A percentile compares a stretch with the other conserved stretches of the same genome.
Conservation (phyloP, 441 rosid species). For the Mallotus japonicus region DNA sequence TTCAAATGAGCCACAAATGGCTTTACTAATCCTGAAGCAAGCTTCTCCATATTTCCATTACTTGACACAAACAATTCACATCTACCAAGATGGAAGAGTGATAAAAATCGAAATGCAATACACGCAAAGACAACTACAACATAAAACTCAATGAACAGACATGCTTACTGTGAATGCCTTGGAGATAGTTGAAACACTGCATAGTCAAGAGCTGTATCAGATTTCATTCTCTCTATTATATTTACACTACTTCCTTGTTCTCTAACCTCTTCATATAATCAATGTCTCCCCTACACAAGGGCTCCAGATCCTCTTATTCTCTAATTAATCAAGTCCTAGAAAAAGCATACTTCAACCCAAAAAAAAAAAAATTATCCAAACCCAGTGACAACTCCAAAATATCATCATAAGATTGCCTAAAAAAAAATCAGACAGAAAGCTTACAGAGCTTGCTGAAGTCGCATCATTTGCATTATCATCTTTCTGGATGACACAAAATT, state of each 20-base stretch:
- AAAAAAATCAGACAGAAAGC: no score
- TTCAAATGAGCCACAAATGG: conserved; percentile 90
- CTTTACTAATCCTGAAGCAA: conserved; percentile 85
- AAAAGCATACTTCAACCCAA: conserved; percentile 22
- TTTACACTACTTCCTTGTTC: conserved; percentile 24
- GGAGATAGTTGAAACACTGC: conserved; percentile 94
- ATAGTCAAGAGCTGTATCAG: conserved; percentile 65
- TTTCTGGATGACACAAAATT: no score
- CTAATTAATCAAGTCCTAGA: conserved; percentile 14
- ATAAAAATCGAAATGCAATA: conserved; percentile 13
- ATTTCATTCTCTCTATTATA: conserved; percentile 54
- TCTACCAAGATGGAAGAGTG: conserved; percentile 40
- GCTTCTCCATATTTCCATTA: conserved; percentile 70
- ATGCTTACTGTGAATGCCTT: conserved; percentile 64
- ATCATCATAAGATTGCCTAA: no score
- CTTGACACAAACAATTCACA: conserved; percentile 85
- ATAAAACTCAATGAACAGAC: conserved; percentile 12
- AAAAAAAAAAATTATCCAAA: conserved; percentile 12
- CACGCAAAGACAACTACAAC: conserved; percentile 10
- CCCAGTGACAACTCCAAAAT: no score
- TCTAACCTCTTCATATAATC: conserved; percentile 31
- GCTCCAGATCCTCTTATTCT: conserved; percentile 21
- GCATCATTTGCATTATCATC: no score
- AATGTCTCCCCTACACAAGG: conserved; percentile 15
- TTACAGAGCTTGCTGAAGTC: no score